A percentile compares a stretch with the other conserved stretches of the same genome.
phyloP scores from a whole-genome alignment of 2,329 filamentous ascomycete genomes.

The Pseudopithomyces chartarum region DNA sequence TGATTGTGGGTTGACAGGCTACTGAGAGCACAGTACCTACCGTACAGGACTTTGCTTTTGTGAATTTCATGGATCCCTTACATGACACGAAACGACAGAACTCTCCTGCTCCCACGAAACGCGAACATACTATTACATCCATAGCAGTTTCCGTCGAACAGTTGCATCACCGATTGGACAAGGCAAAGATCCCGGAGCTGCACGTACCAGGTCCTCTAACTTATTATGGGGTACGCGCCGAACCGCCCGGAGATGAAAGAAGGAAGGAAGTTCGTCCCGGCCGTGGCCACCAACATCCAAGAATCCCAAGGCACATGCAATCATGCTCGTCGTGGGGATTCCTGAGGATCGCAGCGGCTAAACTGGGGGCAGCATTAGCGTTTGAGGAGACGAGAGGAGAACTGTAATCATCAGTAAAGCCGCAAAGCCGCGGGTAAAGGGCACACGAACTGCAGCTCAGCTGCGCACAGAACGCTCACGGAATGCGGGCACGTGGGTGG shows the following conservation, averaged over 20 bases:
- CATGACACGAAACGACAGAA: too few species aligned
- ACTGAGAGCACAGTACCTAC: too few species aligned
- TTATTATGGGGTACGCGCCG: background rate
- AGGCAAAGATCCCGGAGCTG: background rate
- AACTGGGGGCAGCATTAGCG: background rate
- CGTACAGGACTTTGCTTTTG: too few species aligned
- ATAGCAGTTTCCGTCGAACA: too few species aligned
- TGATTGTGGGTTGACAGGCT: too few species aligned
- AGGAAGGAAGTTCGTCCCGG: background rate
- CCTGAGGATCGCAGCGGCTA: background rate
- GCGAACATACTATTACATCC: background rate
- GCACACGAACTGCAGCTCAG: background rate
- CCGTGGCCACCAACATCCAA: background rate
- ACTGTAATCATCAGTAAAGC: background rate
- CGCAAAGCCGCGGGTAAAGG: conserved; percentile 1
- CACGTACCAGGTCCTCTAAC: background rate
- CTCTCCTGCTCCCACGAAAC: too few species aligned
- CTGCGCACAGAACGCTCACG: background rate
- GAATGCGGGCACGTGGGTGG: background rate
- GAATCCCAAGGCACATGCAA: background rate
- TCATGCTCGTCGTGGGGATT: background rate
- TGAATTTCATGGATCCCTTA: too few species aligned
- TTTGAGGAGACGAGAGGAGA: background rate
- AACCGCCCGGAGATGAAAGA: conserved; percentile 4
- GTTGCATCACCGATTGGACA: background rate